Base-by-base conservation (phyloP, 441 rosid species). In the Pelargonium myrrhifolium region DNA sequence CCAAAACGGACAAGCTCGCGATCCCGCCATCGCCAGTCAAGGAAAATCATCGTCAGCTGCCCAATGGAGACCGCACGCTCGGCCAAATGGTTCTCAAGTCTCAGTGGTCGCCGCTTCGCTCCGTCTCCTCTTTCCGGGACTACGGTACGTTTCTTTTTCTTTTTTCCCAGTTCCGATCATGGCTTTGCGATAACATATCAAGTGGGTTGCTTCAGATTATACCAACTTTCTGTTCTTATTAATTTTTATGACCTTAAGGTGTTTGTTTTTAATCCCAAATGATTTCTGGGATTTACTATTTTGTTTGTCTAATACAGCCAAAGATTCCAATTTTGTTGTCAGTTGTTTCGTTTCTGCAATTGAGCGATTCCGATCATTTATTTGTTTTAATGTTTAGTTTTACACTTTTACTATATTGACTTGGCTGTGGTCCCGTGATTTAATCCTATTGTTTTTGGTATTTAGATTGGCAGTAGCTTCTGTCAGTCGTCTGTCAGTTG, bases 11-110 rank as follows among this genome's bases (percentile, higher is more conserved):
- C 20, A 77, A 78, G 65, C 80, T 78, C 76, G 81, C 72, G 67
- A 81, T 77, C 20, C 88, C 92, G 9, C 83, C 84, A 21, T 87
- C 96, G 22, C 88, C 91, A 7, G 65, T 78, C 58, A 90, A 85
- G 64, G 74, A 75, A 28, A 80, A 73, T 20, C 71, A 69, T 3
- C 59, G 71, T 20, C 71, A 70, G 4, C 59, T 59, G 61, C 43
- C 55, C 73, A 76, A 71, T 40, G 81, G 78, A 10, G 64, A 72
- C 58, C 77, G 55, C 73, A 66, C 85, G 64, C 68, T 78, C 76
- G 80, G 66, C 68, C 69, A 26, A 40, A 58, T 37, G 69, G 71
- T 55, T 63, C 62, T 66, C 55, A 62, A 43, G 71, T 65, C 86
- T 51, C 82, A 76, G 62, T 76, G 77, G 80, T 76, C 85, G 56